Base-by-base conservation (phyloP, 148 eudicot genomes). In the Pharnaceum exiguum region DNA sequence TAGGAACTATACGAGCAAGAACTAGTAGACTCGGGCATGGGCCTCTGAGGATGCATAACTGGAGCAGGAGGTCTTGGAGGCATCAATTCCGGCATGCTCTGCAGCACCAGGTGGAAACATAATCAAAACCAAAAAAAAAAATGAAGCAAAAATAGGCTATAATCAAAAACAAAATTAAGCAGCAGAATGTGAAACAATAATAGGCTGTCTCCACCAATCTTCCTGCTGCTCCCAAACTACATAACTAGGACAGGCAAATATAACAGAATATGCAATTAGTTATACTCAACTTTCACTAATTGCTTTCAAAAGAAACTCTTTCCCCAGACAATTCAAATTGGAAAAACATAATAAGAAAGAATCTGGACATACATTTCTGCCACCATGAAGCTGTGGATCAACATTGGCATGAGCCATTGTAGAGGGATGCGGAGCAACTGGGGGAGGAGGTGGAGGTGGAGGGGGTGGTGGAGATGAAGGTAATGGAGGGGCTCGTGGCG, bases 401-500 rank as follows among this genome's bases (percentile, higher is more conserved):
- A 65, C 62, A 48, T 69, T 75, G 75, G 73, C 45, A 62, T 53
- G 60, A 40, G 74, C 57, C 22, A 74, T 24, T 16, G 68, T 32
- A 59, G 78, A 46, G 3, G 71, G 36, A 65, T 45, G 33, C 7
- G 73, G 68, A 17, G 53, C 55, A 24, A 68, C 76, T 15, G 78
- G 75, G 5, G 69, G 82, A 5, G 78, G 73, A 16, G 73, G 71
- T n/a, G 70, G 78, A 10, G 72, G 65, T 1, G 73, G 69, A 9
- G 75, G 71, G 0, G 75, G 72, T 2, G 70, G 76, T 21, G 86
- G 79, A 25, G 84, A 70, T 16, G 65, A 36, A 21, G 93, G 87
- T 31, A 68, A 63, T 54, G 87, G 89, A 69, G 89, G 91, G 24
- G 89, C 66, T 32, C 64, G 58, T 48, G 75, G 76, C 5, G 74